Evolutionary conservation across 78 protist genomes (phyloP), one percentile per base, ranked within the genome.

Genomic region (Speleostelium caveatum): DNA sequence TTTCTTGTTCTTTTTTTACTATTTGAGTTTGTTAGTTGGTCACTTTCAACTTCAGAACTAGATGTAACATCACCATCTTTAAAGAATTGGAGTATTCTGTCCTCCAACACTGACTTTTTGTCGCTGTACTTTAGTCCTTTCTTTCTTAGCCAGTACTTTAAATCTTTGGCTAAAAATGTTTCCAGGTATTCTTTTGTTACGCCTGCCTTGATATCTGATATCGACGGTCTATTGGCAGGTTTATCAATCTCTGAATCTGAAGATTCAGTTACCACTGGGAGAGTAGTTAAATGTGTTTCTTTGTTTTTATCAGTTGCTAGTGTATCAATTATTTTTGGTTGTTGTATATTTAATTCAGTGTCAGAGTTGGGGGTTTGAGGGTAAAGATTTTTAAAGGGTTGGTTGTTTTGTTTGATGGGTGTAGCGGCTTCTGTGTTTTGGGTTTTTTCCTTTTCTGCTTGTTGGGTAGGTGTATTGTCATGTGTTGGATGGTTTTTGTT

Each of bases 221-320:
- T 42, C 12, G 59, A 41, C 26, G 75, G 75, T 68, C 75, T 68
- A 22, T 24, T 68, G 7, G 75, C 75, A 8, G 75, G 75, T 68
- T 4, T 6, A 41, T 68, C 75, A 68, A 68, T 68, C 12, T 68
- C 75, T 14, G 59, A 41, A 28, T 68, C 75, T 41, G 36, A 53
- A 41, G 53, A 26, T n/a, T 66, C 73, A 36, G 56, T 21, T 19
- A 51, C 56, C 17, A 21, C 26, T 51, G 10, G n/a, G 14, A 59
- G 8, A 28, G 28, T 7, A 59, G 28, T 35, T 26, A 28, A 35
- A 59, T 28, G 39, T 28, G 19, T 33, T 19, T 65, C 55, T 49
- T 16, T 38, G 28, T 36, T 67, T 1, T 2, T 10, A n/a, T 2
- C 33, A n/a, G 19, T 35, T 24, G 5, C 12, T 49, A 16, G 7